Base-by-base conservation (phyloP, 495 filamentous ascomycete genomes). In the Penicillium soppii region DNA sequence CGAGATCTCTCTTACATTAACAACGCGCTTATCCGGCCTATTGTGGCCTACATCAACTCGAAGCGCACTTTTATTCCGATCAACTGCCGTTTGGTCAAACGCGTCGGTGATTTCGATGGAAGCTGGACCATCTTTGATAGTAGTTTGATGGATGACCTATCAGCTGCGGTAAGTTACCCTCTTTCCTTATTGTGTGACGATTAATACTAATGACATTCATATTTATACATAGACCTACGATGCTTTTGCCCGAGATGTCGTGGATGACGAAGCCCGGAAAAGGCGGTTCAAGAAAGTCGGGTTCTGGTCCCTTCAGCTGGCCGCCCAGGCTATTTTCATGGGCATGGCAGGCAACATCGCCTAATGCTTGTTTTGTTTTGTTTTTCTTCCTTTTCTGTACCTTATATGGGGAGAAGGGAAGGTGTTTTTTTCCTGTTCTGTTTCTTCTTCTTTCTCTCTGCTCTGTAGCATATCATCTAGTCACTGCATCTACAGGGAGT, bases 31-130 rank as follows among this genome's bases (percentile, higher is more conserved):
- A 87, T 97, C 33, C 83, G 94, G 21, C 94, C 94, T 13, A 98
- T 98, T 47, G 94, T 98, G n/a, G 95, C 94, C 1, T 98, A 97
- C 62, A 97, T 98, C 70, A 98, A 98, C 68, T 89, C 89, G 25
- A 83, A 87, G 63, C 85, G 83, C 59, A 92, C 91, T 0, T 97
- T 95, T 63, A 97, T 98, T 40, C 95, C 94, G 8, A 86, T 98
- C 61, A 88, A 87, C 51, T 97, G 94, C 71, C 88, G 92, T 44
- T 88, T 98, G 46, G 88, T 96, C 53, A 98, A 98, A 71, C 82
- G 80, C 2, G 78, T 81, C 8, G 76, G 79, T 47, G 94, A 98
- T 67, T 98, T 97, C 59, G 91, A 98, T 66, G 94, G 94, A 15
- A 88, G 87, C 54, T 98, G 94, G 94, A 95, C 90, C 13, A 83